phyloP scores from a whole-genome alignment of 139 green algal genomes.

The Micractinium conductrix region DNA sequence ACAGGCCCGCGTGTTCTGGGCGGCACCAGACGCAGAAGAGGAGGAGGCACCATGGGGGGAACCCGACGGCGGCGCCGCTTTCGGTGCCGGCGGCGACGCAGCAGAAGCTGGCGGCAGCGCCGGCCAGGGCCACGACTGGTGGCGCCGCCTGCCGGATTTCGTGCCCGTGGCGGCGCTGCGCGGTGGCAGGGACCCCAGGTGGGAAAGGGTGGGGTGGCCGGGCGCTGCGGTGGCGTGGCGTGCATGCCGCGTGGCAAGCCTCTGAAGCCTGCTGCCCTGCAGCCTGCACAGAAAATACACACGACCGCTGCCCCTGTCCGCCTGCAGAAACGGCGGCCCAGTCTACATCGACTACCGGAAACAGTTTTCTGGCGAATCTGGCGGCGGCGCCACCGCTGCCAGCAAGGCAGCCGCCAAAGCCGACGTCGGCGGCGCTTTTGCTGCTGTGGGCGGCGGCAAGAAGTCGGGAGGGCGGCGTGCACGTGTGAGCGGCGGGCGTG shows the following conservation, averaged over 20 bases:
- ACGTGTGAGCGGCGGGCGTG: neutral
- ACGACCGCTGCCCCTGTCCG: neutral
- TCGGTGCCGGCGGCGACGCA: neutral
- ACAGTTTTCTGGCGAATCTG: constrained; percentile 4
- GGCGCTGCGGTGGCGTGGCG: neutral
- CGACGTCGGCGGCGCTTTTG: neutral
- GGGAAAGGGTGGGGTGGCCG: neutral
- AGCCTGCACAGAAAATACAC: neutral
- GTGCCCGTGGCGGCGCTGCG: constrained; percentile 22
- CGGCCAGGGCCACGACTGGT: neutral
- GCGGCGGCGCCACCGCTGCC: constrained; percentile 13
- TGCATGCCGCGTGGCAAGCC: neutral
- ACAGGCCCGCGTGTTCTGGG: constrained; percentile 17
- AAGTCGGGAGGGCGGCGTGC: neutral
- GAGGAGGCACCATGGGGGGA: neutral
- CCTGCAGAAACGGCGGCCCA: neutral
- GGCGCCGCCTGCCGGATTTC: constrained; percentile 10
- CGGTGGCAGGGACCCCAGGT: constrained; percentile 18
- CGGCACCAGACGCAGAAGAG: neutral
- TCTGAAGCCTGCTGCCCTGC: neutral
- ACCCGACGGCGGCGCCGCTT: neutral
- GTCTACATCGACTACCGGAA: constrained; percentile 19
- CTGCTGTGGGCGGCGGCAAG: neutral
- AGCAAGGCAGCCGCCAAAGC: constrained; percentile 12
- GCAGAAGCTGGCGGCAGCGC: neutral